Conservation (phyloP, 192 early-diverging fungal genomes). For the Cetraspora pellucida region DNA sequence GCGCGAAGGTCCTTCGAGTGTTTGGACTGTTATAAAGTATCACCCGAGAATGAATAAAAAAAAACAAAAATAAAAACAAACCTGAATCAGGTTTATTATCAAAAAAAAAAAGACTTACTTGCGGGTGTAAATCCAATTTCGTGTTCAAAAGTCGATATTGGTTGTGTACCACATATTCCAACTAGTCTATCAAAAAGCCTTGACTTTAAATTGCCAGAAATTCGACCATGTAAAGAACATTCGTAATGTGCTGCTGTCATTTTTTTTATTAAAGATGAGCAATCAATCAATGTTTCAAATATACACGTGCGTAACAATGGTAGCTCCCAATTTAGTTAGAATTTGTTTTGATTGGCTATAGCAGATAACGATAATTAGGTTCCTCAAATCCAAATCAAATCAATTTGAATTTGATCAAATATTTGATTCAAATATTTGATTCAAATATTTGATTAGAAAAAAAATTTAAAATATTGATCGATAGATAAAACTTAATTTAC, state of each 20-base stretch:
- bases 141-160: constrained; percentile 62
- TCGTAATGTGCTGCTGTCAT: constrained; percentile 44
- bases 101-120: constrained; percentile 39
- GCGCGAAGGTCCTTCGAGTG: constrained; percentile 67
- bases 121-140: constrained; percentile 70
- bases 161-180: constrained; percentile 67
- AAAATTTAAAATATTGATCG: no score
- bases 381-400: no score
- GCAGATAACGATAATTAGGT: no score
- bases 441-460: no score
- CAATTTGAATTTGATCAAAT: no score
- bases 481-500: no score
- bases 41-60: not conserved
- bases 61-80: not conserved
- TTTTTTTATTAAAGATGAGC: not conserved
- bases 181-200: constrained; percentile 66
- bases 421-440: no score
- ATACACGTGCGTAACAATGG: no score
- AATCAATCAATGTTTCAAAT: not conserved
- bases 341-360: no score
- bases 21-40: constrained; percentile 52
- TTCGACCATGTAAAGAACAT: constrained; percentile 60
- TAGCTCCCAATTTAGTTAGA: no score
- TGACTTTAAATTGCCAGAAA: constrained; percentile 49
- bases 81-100: not conserved